These are phyloP conservation scores for Azolla pinnata DNA, from an alignment of 75 land plant genomes.

Conservation along the genomic window DNA sequence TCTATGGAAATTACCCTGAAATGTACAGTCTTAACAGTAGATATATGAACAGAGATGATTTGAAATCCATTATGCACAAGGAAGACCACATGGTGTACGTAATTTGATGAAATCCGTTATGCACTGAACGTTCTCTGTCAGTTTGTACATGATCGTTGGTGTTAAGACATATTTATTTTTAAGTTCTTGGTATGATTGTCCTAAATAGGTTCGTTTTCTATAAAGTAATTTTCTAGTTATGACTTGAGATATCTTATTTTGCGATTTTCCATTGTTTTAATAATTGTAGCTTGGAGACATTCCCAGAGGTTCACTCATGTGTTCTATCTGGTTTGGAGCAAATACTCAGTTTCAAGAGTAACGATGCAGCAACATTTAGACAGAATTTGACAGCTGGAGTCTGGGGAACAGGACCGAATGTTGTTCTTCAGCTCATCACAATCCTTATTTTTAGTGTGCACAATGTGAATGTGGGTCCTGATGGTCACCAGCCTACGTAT, in stretches of 20 bases:
- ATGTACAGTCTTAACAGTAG: no score
- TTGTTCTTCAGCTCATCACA: constrained; percentile 50
- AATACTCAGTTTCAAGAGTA: constrained; percentile 45
- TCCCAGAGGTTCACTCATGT: constrained; percentile 53
- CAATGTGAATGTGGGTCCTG: constrained; percentile 45
- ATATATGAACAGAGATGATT: no score
- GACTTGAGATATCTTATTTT: background rate
- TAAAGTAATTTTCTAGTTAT: background rate
- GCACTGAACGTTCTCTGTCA: no score
- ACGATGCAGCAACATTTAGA: no score
- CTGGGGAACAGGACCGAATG: constrained; percentile 9
- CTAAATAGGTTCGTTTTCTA: constrained; percentile 7
- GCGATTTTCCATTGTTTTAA: background rate
- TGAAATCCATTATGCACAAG: no score
- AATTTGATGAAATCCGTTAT: no score
- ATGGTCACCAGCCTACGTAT: constrained; percentile 37
- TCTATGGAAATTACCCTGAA: no score
- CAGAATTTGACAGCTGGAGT: no score
- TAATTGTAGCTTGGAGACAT: constrained; percentile 69
- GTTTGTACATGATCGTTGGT: no score
- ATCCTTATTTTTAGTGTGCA: constrained; percentile 80
- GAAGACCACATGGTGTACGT: no score
- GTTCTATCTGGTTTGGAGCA: constrained; percentile 40
- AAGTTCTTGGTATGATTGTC: no score
- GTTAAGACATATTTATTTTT: no score